Evolutionary conservation across 1,139 yeast genomes (phyloP).

Genomic region (Fermentozyma sake): DNA sequence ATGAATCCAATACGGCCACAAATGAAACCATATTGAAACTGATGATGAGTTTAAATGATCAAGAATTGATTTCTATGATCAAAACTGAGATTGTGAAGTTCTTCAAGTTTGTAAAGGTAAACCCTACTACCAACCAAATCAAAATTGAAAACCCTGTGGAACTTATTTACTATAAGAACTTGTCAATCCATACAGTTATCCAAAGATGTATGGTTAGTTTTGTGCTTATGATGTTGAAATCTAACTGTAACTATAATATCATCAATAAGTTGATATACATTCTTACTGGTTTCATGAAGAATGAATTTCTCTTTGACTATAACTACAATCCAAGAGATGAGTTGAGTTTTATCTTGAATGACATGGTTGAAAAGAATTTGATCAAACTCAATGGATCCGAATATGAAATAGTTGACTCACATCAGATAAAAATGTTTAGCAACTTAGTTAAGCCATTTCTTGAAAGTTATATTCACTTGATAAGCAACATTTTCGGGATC

Average conservation of each 20-base stretch:
- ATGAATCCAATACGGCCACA: constrained; percentile 21
- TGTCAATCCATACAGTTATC: constrained; percentile 38
- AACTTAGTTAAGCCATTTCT: constrained; percentile 38
- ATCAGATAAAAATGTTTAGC: constrained; percentile 22
- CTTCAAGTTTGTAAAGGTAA: constrained; percentile 32
- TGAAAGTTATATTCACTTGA: constrained; percentile 33
- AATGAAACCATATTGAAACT: constrained; percentile 17
- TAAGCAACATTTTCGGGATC: constrained; percentile 16
- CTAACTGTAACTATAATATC: constrained; percentile 15
- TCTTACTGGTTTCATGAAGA: constrained; percentile 37
- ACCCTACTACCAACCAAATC: constrained; percentile 22
- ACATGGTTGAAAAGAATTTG: constrained; percentile 17
- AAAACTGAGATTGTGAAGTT: constrained; percentile 29
- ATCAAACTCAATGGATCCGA: constrained; percentile 10
- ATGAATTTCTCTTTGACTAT: constrained; percentile 44
- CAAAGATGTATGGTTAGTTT: constrained; percentile 34
- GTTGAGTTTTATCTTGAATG: constrained; percentile 26
- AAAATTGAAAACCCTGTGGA: constrained; percentile 35
- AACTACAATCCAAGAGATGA: constrained; percentile 30
- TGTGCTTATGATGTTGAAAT: constrained; percentile 17
- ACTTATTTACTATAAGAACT: constrained; percentile 42
- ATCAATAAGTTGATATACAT: constrained; percentile 30
- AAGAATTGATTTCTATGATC: constrained; percentile 17
- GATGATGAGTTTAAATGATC: constrained; percentile 10
- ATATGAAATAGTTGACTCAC: constrained; percentile 21